Evolutionary conservation across 805 yeast species (phyloP), one percentile per base, ranked within the genome.

Genomic region (Suhomyces prunicola): DNA sequence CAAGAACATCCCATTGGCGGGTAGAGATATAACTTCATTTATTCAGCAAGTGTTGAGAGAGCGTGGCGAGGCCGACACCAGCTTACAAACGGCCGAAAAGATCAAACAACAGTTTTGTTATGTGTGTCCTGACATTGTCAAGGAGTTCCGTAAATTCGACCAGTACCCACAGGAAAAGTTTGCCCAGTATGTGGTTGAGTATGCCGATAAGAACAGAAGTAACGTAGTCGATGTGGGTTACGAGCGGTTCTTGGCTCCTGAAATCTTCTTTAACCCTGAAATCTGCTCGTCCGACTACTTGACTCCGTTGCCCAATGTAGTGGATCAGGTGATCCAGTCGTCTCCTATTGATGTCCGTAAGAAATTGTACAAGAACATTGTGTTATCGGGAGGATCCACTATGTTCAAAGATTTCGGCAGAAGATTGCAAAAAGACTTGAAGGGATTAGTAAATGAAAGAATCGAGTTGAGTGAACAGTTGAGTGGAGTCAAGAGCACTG

Each of bases 371-470:
- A 90, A 87, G 72, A 94, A 94, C 73, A 94, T 94, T 66, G 99
- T 94, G 17, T 80, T 94, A 52, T 87, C 96, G 51, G 99, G 99
- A 64, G 99, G 99, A 46, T 91, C 97, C 2, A 94, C 99, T 8
- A 94, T 94, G 99, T 94, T 94, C 73, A 91, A 91, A 67, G 98
- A 94, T 70, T 94, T 94, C 67, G 98, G 98, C 46, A 88, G 98
- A 76, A 85, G 99, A 74, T 79, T 94, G 62, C 99, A 94, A 75
- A 87, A 97, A 73, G 99, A 94, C 71, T 78, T 94, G 64, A 90
- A 90, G 74, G 71, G 82, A 10, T 78, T 94, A 59, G 98, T 92
- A 24, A 92, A 89, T 65, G 91, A 88, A 58, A 86, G 99, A 73
- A 90, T 94, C 56, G 84, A 85, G 50, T 79, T 48, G 55, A 86